Percentiles rank a stretch among this genome's conserved stretches.
These are phyloP conservation scores for Sordariomycetes sp. DNA, from an alignment of 2,329 filamentous ascomycete species.

Conservation along the genomic window DNA sequence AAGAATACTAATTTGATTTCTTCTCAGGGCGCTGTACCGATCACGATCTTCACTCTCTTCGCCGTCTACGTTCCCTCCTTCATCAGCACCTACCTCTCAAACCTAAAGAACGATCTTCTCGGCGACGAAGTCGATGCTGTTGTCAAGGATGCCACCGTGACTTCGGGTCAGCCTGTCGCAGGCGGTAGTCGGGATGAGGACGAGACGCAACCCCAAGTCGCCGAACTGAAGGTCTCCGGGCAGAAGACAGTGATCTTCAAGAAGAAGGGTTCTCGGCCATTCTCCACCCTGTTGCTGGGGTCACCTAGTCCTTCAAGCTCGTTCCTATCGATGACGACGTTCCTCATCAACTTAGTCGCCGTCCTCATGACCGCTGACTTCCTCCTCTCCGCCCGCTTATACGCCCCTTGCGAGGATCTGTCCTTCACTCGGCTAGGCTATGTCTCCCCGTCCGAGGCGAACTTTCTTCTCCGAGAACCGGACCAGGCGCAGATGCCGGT, in stretches of 20 bases:
- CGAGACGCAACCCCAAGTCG: background rate
- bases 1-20: slow-evolving; percentile 7
- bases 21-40: slow-evolving; percentile 9
- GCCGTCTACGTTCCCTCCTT: slow-evolving; percentile 54
- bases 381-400: slow-evolving; percentile 57
- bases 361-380: slow-evolving; percentile 63
- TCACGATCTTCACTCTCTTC: slow-evolving; percentile 41
- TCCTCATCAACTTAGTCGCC: slow-evolving; percentile 58
- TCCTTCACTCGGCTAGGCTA: slow-evolving; percentile 82
- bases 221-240: slow-evolving; percentile 39
- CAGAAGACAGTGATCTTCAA: slow-evolving; percentile 48
- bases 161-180: slow-evolving; percentile 11
- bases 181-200: background rate
- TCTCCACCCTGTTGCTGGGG: slow-evolving; percentile 61
- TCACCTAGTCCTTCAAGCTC: slow-evolving; percentile 60
- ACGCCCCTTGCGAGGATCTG: slow-evolving; percentile 59
- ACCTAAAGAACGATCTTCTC: slow-evolving; percentile 42
- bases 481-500: slow-evolving; percentile 62
- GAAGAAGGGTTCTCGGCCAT: slow-evolving; percentile 39
- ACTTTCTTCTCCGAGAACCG: slow-evolving; percentile 74
- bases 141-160: slow-evolving; percentile 38
- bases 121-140: slow-evolving; percentile 46
- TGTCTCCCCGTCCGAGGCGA: slow-evolving; percentile 68
- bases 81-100: slow-evolving; percentile 40
- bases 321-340: slow-evolving; percentile 51